Base-by-base conservation (phyloP, 345 rosid genomes). In the Theobroma cacao region DNA sequence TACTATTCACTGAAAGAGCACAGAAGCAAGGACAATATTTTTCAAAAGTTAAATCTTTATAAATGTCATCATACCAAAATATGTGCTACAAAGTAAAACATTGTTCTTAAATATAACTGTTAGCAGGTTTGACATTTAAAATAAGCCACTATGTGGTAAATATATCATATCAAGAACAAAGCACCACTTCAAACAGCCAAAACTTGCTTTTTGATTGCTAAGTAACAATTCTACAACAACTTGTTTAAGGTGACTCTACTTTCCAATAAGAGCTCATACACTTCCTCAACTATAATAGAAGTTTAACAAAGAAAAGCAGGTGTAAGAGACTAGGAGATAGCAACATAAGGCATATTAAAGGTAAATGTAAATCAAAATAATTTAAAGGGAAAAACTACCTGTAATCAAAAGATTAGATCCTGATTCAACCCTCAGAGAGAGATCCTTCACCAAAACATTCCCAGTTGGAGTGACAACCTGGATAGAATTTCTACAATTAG, bases 381-480 rank as follows among this genome's bases (percentile, higher is more conserved):
- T 74, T 59, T 75, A 56, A 48, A 65, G 40, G 48, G 60, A 80
- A 78, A 3, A 68, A n/a, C 65, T 85, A 97, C 99, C 99, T 90
- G 99, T 97, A 79, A 97, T 97, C 88, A 97, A 82, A 74, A 97
- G 94, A 87, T 97, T 97, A 75, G 98, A 94, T 74, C 99, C 98
- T 65, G 95, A 85, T 82, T 91, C 94, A 81, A 97, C 92, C 87
- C 82, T 92, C 79, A 97, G 90, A 78, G 86, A 88, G 82, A 97
- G 90, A 87, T 94, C 94, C 87, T 94, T 85, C 81, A 97, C 99
- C 91, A 97, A 89, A 81, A 90, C 89, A 85, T 94, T 94, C 31
- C 91, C 94, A 55, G 91, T 94, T 60, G 99, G 99, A 56, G 99
- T 97, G 71, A 93, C 98, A 89, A 97, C 98, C 99, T 97, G 89